phyloP scores from a whole-genome alignment of 345 rosid genomes.

The Erucastrum elatum region DNA sequence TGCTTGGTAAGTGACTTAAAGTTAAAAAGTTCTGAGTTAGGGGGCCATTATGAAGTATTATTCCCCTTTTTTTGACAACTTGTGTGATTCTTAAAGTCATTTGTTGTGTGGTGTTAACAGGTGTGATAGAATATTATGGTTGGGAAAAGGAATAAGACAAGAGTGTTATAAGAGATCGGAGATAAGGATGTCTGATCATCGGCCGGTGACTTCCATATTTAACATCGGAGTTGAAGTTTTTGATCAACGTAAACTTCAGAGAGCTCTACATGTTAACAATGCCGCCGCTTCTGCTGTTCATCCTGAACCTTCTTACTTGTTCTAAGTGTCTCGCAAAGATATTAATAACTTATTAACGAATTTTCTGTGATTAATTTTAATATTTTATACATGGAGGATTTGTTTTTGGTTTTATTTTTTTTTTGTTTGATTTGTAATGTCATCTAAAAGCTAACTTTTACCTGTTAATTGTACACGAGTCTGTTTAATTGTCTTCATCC shows the following conservation, averaged over 20 bases:
- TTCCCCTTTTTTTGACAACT: background rate
- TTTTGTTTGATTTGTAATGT: background rate
- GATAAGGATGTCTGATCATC: conserved; percentile 73
- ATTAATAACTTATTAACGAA: background rate
- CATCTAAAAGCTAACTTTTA: conserved; percentile 30
- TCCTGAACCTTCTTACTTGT: conserved; percentile 58
- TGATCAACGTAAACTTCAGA: conserved; percentile 69
- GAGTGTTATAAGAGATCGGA: conserved; percentile 69
- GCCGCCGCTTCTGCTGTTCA: conserved; percentile 80
- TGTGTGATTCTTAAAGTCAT: background rate
- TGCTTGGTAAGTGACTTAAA: conserved; percentile 64
- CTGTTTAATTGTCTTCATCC: background rate
- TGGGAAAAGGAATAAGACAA: conserved; percentile 81
- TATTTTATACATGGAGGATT: conserved; percentile 14
- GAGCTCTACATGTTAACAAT: conserved; percentile 64
- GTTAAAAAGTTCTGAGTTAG: background rate
- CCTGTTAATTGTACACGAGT: conserved; percentile 10
- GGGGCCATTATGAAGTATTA: background rate
- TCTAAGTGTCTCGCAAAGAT: conserved; percentile 6
- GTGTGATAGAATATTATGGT: conserved; percentile 96
- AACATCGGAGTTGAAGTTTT: conserved; percentile 80
- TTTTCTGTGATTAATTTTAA: conserved; percentile 11
- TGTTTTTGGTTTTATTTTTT: background rate
- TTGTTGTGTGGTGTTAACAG: conserved; percentile 41
- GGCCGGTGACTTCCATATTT: conserved; percentile 83